These are phyloP conservation scores for Brasilioporus rufonigricans DNA, from an alignment of 768 basidiomycete genomes.

Conservation along the genomic window DNA sequence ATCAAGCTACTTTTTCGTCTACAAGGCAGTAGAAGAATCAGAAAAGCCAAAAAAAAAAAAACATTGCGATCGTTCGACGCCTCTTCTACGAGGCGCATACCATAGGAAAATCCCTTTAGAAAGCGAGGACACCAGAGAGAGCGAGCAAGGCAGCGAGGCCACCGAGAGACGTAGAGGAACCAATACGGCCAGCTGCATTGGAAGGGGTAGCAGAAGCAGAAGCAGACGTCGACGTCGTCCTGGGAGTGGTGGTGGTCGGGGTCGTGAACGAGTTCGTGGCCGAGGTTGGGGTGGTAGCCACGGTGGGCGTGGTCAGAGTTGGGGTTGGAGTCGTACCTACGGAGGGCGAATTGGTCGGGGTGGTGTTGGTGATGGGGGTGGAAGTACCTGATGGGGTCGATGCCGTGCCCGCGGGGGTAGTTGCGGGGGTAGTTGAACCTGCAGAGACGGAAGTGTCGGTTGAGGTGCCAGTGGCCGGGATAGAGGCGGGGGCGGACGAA, in stretches of 20 bases:
- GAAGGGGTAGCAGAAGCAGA: slow-evolving; percentile 15
- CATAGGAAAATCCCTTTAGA: slow-evolving; percentile 11
- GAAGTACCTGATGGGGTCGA: slow-evolving; percentile 19
- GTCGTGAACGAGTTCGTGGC: slow-evolving; percentile 11
- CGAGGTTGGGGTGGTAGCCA: not conserved
- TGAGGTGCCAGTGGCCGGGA: slow-evolving; percentile 5
- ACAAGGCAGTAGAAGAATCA: slow-evolving; percentile 3
- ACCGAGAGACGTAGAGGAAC: slow-evolving; percentile 19
- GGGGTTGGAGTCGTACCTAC: not conserved
- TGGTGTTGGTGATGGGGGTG: not conserved
- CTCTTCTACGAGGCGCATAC: slow-evolving; percentile 4
- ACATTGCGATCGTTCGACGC: slow-evolving; percentile 8
- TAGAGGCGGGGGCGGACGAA: slow-evolving; percentile 15
- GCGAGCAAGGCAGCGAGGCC: slow-evolving; percentile 18
- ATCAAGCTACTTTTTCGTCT: slow-evolving; percentile 6
- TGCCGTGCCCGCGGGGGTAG: not conserved
- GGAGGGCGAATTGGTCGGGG: slow-evolving; percentile 6
- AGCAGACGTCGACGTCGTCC: slow-evolving; percentile 35
- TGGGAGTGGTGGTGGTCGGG: slow-evolving; percentile 26
- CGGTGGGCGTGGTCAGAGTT: not conserved
- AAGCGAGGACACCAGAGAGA: slow-evolving; percentile 21
- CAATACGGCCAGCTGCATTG: slow-evolving; percentile 23
- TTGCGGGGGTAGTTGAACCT: slow-evolving; percentile 11
- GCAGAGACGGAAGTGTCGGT: slow-evolving; percentile 12
- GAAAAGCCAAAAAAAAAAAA: not conserved